Conservation (phyloP, 805 yeast genomes). For the Wickerhamomyces queroliae region DNA sequence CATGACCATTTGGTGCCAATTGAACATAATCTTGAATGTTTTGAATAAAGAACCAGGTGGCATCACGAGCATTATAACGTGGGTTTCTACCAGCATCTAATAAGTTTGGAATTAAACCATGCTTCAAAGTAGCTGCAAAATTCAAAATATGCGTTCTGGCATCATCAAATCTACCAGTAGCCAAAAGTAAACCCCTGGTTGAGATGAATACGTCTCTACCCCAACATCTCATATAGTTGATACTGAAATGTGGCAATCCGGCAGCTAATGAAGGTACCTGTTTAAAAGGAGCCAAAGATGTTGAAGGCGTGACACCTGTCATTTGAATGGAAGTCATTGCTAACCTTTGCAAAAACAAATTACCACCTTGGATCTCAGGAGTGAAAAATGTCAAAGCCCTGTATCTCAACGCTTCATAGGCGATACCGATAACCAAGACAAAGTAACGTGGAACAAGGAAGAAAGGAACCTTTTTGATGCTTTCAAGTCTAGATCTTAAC, state of each 20-base stretch:
- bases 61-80: constrained; percentile 93
- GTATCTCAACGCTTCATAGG: constrained; percentile 75
- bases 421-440: constrained; percentile 72
- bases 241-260: constrained; percentile 91
- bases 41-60: constrained; percentile 92
- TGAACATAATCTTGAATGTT: constrained; percentile 78
- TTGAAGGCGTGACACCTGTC: constrained; percentile 67
- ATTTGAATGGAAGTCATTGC: constrained; percentile 83
- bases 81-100: constrained; percentile 93
- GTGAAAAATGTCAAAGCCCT: constrained; percentile 58
- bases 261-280: constrained; percentile 83
- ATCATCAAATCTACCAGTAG: constrained; percentile 71
- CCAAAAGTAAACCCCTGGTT: constrained; percentile 71
- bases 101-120: constrained; percentile 90
- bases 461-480: constrained; percentile 64
- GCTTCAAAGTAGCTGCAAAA: constrained; percentile 88
- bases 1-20: constrained; percentile 62
- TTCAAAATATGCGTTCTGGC: constrained; percentile 79
- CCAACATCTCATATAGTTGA: constrained; percentile 95
- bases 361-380: constrained; percentile 48
- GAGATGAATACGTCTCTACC: constrained; percentile 95
- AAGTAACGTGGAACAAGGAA: constrained; percentile 84
- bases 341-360: constrained; percentile 71
- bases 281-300: constrained; percentile 65
- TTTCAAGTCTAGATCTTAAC: constrained; percentile 59